phyloP scores from a whole-genome alignment of 306 rosid species.

The Cicer pinnatifidum region DNA sequence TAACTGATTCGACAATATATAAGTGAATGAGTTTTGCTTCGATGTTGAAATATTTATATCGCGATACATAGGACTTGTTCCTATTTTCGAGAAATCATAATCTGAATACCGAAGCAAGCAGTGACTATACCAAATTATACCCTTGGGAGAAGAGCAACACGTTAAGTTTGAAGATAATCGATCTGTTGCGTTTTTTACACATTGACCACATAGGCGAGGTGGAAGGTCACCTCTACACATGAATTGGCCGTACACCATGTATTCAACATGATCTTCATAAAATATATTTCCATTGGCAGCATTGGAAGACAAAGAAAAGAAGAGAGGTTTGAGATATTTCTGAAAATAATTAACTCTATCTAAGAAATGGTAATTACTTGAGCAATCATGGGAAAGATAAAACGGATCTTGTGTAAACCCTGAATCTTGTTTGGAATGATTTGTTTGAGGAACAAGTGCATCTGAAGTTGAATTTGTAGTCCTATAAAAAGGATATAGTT shows the following conservation, averaged over 20 bases:
- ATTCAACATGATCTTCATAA: not conserved
- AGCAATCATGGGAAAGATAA: conserved; percentile 12
- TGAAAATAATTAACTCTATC: not conserved
- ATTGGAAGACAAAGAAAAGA: conserved; percentile 33
- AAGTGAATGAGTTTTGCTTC: not conserved
- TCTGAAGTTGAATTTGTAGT: not conserved
- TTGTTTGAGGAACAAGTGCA: not conserved
- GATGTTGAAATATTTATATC: not conserved
- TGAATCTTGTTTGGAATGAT: not conserved
- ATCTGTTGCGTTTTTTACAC: not conserved
- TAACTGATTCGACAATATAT: not conserved
- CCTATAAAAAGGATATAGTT: conserved; percentile 18
- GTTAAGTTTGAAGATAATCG: not conserved
- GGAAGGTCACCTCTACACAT: conserved; percentile 31
- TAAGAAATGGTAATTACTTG: not conserved
- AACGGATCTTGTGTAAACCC: not conserved
- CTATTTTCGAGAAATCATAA: not conserved
- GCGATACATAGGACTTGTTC: not conserved
- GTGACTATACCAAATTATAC: conserved; percentile 21
- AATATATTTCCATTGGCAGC: not conserved
- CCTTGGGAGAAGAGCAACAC: not conserved
- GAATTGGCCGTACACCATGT: conserved; percentile 4
- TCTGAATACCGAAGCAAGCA: conserved; percentile 33
- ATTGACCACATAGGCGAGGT: not conserved
- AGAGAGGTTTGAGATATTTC: not conserved